Base-by-base conservation (phyloP, 345 rosid species). In the Limnanthes douglasii region DNA sequence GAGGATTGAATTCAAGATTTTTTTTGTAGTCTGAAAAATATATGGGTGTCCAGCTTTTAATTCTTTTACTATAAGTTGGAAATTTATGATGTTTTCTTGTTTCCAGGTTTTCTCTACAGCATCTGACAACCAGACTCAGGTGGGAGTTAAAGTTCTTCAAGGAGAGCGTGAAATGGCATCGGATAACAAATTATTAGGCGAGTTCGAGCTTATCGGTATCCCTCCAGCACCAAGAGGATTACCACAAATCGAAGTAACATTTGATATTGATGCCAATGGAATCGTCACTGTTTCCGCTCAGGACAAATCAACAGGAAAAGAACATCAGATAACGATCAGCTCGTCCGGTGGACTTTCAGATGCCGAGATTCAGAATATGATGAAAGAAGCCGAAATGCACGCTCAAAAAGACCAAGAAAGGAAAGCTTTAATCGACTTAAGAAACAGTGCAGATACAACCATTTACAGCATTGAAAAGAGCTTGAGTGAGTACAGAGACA, bases 261-360 rank as follows among this genome's bases (percentile, higher is more conserved):
- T 68, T 14, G 67, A 68, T 27, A 62, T 68, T 21, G 74, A 68
- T 13, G 70, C 70, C 39, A 68, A 60, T 21, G 74, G 70, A 13
- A 68, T 68, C 0, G 54, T 60, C 0, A 62, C 69, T 4, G 73
- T 67, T 15, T 59, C 69, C 15, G 73, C 73, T 3, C 51, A 62
- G 43, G 73, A 67, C 44, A 59, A 67, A 45, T 49, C 69, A 2
- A 62, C 73, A 0, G 20, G 33, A 1, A 62, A 62, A 37, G 66
- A 67, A 43, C 63, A 67, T 21, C 63, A 67, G 43, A 67, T 67
- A 24, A 59, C 73, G 2, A 67, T 67, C 45, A 42, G 70, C 15
- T 55, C 70, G 6, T 60, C 70, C 16, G 66, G 70, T 15, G 71
- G 71, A 3, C 53, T 65, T 4, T 59, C 71, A 7, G 63, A 65